Evolutionary conservation across 2,329 filamentous ascomycete species (phyloP), one percentile per base, ranked within the genome.

Genomic region (Epichloe sibirici): DNA sequence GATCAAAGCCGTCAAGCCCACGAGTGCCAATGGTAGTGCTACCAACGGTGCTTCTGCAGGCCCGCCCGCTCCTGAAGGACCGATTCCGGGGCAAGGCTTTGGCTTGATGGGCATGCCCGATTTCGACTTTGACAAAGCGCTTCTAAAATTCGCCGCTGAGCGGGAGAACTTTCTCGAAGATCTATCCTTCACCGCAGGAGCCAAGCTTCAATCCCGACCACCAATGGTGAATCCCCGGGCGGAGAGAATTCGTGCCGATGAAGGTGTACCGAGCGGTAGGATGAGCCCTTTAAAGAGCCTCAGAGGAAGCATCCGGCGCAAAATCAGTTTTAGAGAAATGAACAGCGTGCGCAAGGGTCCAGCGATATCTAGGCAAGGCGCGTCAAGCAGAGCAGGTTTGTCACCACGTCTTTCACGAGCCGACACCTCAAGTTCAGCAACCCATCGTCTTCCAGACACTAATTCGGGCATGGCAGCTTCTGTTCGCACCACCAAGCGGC

Each of bases 61-160:
- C 8, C 49, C 39, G 2, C 42, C 31, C 25, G 34, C 31, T 28
- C 5, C 21, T 35, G 49, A 45, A 6, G 53, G 31, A 5, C 49
- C 15, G 45, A 21, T 6, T 21, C 49, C 17, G 17, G 45, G 38
- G 3, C 46, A 49, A n/a, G 44, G 47, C 12, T 37, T 43, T 4
- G 53, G 47, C 13, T 49, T 53, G 7, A 43, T 55, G 9, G 40
- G 51, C 23, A 69, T 78, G 56, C 71, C 69, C 53, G 89, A 95
- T 64, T 89, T 88, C 63, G 93, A 97, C 67, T 98, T 98, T 63
- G 93, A 97, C 65, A 84, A 87, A 63, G 91, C 93, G 28, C 76
- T 98, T 59, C 74, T 90, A 62, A 97, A 96, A 71, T 98, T 98
- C 67, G 90, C 93, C 45, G 86, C 85, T n/a, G 91, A 97, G 72